Evolutionary conservation across 176 grass and related monocot species (phyloP).

Genomic region (Avena atlantica): DNA sequence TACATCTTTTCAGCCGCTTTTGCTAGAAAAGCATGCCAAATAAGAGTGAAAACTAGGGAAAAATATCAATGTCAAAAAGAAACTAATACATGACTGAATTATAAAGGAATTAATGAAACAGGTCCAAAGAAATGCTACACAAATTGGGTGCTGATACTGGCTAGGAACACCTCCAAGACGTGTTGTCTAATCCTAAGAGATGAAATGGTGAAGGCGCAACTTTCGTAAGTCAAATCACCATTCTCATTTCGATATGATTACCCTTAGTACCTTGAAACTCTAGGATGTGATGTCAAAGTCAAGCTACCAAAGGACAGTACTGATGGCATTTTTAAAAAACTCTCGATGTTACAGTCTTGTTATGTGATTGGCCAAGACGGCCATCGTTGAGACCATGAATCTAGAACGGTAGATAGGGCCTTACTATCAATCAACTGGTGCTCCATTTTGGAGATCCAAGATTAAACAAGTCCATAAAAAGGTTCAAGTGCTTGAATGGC

Average conservation of each 20-base stretch:
- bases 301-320: background rate
- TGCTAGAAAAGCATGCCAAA: conserved; percentile 20
- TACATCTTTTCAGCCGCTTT: conserved; percentile 10
- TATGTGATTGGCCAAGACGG: background rate
- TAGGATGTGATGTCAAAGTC: conserved; percentile 30
- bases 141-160: conserved; percentile 5
- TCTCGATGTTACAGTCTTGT: background rate
- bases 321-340: background rate
- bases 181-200: background rate
- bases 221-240: conserved; percentile 32
- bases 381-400: conserved; percentile 13
- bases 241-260: conserved; percentile 12
- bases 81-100: background rate
- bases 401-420: background rate
- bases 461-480: background rate
- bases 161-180: background rate
- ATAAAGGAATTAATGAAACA: background rate
- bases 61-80: conserved; percentile 12
- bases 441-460: background rate
- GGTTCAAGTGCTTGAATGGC: background rate
- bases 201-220: background rate
- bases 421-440: background rate
- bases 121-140: background rate
- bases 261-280: background rate
- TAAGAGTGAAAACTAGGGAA: background rate